Evolutionary conservation across 2,329 filamentous ascomycete species (phyloP), one percentile per base, ranked within the genome.

Genomic region (Penicillium sp.): DNA sequence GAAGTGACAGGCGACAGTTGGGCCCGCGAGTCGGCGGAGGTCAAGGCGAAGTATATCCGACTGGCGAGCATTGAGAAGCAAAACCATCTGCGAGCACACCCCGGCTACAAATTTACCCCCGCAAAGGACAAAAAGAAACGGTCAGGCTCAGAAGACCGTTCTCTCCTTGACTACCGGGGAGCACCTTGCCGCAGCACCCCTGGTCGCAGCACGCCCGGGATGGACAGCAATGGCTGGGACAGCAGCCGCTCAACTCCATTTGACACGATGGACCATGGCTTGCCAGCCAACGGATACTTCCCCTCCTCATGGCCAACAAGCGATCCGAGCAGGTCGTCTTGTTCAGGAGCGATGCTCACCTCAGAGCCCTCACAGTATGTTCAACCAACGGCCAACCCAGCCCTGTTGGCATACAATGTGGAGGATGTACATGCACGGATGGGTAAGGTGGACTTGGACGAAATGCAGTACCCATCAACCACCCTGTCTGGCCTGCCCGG

Each of bases 21-120:
- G 95, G 86, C 88, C 5, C 79, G 92, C 69, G 95, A 98, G 75
- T 84, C 91, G 0, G 80, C 86, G n/a, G 83, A 86, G 48, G 77
- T 97, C 62, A 88, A 90, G 59, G 85, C 89, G 21, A 84, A 90
- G 69, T 99, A 92, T 81, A 91, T 91, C 73, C 82, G 87, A 17
- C 89, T 91, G 81, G 92, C 95, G 23, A 88, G 86, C 70, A 84
- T 91, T 21, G 95, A 98, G 78, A 87, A 93, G 49, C 84, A 88
- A 68, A 96, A 96, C 76, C 94, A 98, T 76, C 87, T 90, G 58
- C 85, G 86, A 57, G 93, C 94, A 2, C 92, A 96, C 69, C 95
- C 95, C 0, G 87, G 88, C 47, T 99, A 98, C 83, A 98, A 96
- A 78, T 99, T 98, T 79, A 90, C 91, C 2, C 94, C 94, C 7